phyloP scores from a whole-genome alignment of 2,329 filamentous ascomycete genomes.

The Hypomyces perniciosus region DNA sequence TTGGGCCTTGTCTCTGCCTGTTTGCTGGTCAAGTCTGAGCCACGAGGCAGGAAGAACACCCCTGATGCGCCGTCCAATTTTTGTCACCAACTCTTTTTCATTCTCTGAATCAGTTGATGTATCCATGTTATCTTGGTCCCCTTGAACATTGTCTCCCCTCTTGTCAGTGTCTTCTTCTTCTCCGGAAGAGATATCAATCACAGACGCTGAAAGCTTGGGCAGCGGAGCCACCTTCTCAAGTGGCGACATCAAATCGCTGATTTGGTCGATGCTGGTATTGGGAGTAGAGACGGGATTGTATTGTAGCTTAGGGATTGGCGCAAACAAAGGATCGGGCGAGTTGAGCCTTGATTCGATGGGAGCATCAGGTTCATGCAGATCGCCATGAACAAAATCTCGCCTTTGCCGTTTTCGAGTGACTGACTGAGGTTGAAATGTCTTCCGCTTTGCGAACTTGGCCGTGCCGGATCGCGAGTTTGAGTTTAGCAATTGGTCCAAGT shows the following conservation, averaged over 20 bases:
- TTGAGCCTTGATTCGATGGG: background rate
- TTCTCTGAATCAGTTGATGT: conserved; percentile 30
- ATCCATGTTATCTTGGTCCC: conserved; percentile 13
- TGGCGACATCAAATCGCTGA: background rate
- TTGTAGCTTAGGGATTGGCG: background rate
- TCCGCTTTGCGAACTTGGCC: conserved; percentile 19
- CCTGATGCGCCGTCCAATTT: conserved; percentile 42
- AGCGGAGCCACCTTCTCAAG: background rate
- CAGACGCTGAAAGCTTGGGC: background rate
- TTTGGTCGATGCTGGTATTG: too few relatives aligned
- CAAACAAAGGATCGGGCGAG: background rate
- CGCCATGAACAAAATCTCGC: conserved; percentile 26
- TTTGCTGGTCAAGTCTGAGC: conserved; percentile 52
- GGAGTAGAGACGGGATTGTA: too few relatives aligned
- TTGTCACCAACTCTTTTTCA: conserved; percentile 37
- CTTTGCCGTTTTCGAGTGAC: conserved; percentile 26
- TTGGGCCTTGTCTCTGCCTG: conserved; percentile 26
- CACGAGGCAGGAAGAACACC: conserved; percentile 63
- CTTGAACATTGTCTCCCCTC: background rate
- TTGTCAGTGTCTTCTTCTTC: conserved; percentile 15
- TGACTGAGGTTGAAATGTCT: conserved; percentile 19
- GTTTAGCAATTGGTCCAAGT: conserved; percentile 29
- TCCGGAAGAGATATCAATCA: conserved; percentile 21
- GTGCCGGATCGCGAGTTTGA: conserved; percentile 13
- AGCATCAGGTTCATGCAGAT: conserved; percentile 21